A percentile compares a stretch with the other conserved stretches of the same genome.
Conservation (phyloP, 1,139 yeast species). For the Candida sanyaensis region DNA sequence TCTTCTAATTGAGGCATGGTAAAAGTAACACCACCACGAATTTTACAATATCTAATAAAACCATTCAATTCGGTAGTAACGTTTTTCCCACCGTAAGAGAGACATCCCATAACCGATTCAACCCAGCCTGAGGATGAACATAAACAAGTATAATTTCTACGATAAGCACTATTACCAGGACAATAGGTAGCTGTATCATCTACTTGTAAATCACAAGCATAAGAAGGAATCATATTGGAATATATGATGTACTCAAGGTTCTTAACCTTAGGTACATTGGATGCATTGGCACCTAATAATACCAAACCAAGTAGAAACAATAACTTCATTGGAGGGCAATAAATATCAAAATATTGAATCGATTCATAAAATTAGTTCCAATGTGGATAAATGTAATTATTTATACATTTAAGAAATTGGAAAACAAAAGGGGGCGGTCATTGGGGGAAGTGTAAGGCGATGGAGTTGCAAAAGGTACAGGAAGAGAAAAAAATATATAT, state of each 20-base stretch:
- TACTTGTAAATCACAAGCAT: slow-evolving; percentile 20
- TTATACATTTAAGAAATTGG: neutral
- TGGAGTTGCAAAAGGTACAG: neutral
- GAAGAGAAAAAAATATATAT: neutral
- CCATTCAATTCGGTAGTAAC: slow-evolving; percentile 4
- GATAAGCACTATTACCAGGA: slow-evolving; percentile 7
- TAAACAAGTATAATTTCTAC: slow-evolving; percentile 11
- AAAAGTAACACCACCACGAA: slow-evolving; percentile 12
- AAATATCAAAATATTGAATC: neutral
- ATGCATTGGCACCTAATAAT: slow-evolving; percentile 3
- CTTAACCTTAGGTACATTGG: slow-evolving; percentile 7
- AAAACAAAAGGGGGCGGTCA: neutral
- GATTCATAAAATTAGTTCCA: neutral
- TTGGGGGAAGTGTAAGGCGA: neutral
- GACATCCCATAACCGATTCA: slow-evolving; percentile 20
- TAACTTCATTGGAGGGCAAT: neutral
- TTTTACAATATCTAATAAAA: slow-evolving; percentile 15
- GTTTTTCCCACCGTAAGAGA: slow-evolving; percentile 6
- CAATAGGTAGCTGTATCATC: slow-evolving; percentile 18
- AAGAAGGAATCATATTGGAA: slow-evolving; percentile 8
- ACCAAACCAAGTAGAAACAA: neutral
- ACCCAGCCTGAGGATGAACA: slow-evolving; percentile 15
- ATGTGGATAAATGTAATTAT: neutral
- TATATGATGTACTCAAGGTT: slow-evolving; percentile 5
- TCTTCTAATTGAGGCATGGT: slow-evolving; percentile 17